Percentiles rank a stretch among this genome's conserved stretches.
These are phyloP conservation scores for Ustilago sp. DNA, from an alignment of 1,284 basidiomycete genomes.

Conservation along the genomic window DNA sequence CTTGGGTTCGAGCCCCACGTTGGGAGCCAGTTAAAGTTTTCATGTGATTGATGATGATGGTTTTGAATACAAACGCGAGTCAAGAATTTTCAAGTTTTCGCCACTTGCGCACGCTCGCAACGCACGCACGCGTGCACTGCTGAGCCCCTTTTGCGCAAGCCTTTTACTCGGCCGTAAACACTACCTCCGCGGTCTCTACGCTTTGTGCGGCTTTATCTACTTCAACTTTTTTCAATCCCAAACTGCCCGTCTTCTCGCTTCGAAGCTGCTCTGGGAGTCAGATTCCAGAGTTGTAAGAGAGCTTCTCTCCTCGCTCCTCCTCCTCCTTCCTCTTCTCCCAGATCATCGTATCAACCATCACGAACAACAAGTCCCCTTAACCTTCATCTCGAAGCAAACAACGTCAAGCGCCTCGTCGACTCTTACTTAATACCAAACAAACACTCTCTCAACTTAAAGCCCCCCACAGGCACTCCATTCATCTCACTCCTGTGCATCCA, in stretches of 20 bases:
- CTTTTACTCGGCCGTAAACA: no score
- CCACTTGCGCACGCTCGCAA: no score
- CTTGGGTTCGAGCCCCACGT: no score
- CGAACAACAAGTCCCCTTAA: background rate
- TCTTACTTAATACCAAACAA: background rate
- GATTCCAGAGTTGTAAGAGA: background rate
- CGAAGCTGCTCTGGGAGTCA: background rate
- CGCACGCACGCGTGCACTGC: no score
- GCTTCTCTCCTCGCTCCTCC: background rate
- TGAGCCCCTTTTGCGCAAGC: no score
- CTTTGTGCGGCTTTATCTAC: no score
- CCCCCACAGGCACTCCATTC: slow-evolving; percentile 38
- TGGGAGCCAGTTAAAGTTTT: no score
- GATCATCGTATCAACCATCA: background rate
- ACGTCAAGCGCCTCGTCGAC: slow-evolving; percentile 11
- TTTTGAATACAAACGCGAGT: no score
- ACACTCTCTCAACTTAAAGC: slow-evolving; percentile 6
- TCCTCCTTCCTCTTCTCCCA: slow-evolving; percentile 1
- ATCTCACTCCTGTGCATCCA: slow-evolving; percentile 33
- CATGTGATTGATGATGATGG: no score
- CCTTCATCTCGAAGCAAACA: background rate
- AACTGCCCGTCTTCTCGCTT: slow-evolving; percentile 9
- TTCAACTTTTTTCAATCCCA: background rate
- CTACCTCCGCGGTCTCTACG: no score
- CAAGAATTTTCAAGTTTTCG: no score